Base-by-base conservation (phyloP, 345 rosid species). In the Camelina neglecta region DNA sequence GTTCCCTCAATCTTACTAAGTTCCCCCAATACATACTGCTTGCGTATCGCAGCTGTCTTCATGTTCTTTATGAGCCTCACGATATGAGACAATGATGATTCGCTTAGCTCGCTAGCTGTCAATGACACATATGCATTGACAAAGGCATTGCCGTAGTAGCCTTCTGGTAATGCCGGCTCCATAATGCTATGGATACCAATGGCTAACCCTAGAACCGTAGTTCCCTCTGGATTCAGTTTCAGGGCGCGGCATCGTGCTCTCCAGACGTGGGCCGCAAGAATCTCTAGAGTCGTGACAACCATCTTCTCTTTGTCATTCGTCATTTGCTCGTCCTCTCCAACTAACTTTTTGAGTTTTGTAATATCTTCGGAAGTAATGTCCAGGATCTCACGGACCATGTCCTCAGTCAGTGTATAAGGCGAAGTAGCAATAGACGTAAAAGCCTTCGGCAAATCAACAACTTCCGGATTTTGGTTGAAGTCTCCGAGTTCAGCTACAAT, bases 91-190 rank as follows among this genome's bases (percentile, higher is more conserved):
- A 84, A 76, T 10, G 83, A 66, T 2, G 53, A 39, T 50, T 81
- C 80, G 1, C 51, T 39, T 33, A 86, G 84, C 0, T 81, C 84
- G 1, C 13, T 72, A 29, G 74, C 83, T 9, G 72, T 57, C 61
- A 84, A 4, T 2, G 45, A 61, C 4, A 74, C 18, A 8, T 26
- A 64, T 36, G 79, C 57, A 0, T 55, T 13, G 7, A 75, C 13
- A 16, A 82, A 69, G 4, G 84, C 87, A 72, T 86, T 86, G 1
- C 86, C 87, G 8, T 86, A 86, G 63, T 79, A 82, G 7, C 86
- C 87, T 23, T 70, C 67, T 0, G 84, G 87, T 68, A 84, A 53
- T 1, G 77, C 81, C 13, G 84, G 87, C 12, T 81, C 70, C 9
- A 82, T 15, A 21, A 23, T 50, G 45, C 31, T 45, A 20, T 83